A percentile compares a stretch with the other conserved stretches of the same genome.
phyloP scores from a whole-genome alignment of 106 monocot species.

The Dioscorea alata region DNA sequence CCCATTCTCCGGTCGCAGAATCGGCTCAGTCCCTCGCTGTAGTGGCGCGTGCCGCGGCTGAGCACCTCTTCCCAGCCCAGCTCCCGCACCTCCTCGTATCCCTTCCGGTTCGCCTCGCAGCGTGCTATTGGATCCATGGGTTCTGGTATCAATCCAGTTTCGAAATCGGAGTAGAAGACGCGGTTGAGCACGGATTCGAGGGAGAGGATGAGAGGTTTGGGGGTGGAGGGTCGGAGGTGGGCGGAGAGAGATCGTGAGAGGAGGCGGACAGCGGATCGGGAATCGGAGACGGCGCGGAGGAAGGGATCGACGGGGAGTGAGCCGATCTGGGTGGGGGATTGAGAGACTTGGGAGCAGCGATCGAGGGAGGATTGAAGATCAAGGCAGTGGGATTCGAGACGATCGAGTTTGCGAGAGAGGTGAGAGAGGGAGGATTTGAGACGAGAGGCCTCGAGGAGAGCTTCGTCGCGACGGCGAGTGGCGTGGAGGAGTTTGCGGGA shows the following conservation, averaged over 20 bases:
- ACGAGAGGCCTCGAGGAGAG: constrained; percentile 36
- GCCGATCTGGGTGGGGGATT: background rate
- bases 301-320: constrained; percentile 37
- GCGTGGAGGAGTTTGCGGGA: constrained; percentile 69
- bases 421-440: constrained; percentile 61
- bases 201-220: constrained; percentile 1
- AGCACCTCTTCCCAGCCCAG: constrained; percentile 84
- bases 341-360: background rate
- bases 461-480: constrained; percentile 53
- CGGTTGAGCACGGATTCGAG: constrained; percentile 68
- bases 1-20: constrained; percentile 94
- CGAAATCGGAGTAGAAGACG: constrained; percentile 65
- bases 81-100: constrained; percentile 33
- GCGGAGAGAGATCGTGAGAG: constrained; percentile 43
- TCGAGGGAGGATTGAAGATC: constrained; percentile 23
- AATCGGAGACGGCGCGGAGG: constrained; percentile 40
- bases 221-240: constrained; percentile 28
- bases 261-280: constrained; percentile 46
- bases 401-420: constrained; percentile 64
- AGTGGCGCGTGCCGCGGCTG: constrained; percentile 64
- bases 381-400: constrained; percentile 44
- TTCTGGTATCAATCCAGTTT: constrained; percentile 17
- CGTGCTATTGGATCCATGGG: constrained; percentile 39
- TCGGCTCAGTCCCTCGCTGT: constrained; percentile 71
- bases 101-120: constrained; percentile 33